phyloP scores from a whole-genome alignment of 225 moss, liverwort and hornwort species.

The Lunularia cruciata region DNA sequence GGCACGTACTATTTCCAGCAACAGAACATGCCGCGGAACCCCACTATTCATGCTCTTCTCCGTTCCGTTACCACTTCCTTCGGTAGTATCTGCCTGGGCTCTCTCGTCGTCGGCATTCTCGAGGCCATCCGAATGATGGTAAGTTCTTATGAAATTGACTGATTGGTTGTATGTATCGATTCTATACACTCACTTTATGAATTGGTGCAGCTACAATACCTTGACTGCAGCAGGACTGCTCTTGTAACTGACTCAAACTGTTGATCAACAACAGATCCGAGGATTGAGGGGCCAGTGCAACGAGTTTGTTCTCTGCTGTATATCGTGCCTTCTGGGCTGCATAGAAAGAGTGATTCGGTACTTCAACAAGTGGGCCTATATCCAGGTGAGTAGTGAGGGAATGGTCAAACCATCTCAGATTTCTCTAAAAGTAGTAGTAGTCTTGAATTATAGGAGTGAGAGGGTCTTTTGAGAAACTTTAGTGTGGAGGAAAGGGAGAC shows the following conservation, averaged over 20 bases:
- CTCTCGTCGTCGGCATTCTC: constrained; percentile 54
- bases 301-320: constrained; percentile 73
- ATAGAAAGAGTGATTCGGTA: constrained; percentile 52
- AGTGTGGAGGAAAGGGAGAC: no score
- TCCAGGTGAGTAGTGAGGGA: constrained; percentile 45
- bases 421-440: no score
- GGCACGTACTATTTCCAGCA: constrained; percentile 62
- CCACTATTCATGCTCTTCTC: constrained; percentile 47
- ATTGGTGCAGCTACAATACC: no score
- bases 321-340: constrained; percentile 61
- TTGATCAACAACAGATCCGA: no score
- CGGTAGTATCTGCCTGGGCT: constrained; percentile 77
- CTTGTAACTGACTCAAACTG: no score
- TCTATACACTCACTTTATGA: no score
- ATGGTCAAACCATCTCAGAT: no score
- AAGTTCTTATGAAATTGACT: no score
- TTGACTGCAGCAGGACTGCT: no score
- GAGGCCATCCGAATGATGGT: constrained; percentile 33
- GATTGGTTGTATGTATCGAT: neutral
- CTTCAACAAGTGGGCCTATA: constrained; percentile 89
- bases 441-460: no score
- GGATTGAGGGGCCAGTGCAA: constrained; percentile 59
- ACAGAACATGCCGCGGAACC: constrained; percentile 47
- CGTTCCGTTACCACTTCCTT: constrained; percentile 70
- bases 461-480: no score